Percentiles rank a stretch among this genome's conserved stretches.
Conservation (phyloP, 2,329 filamentous ascomycete species). For the Pseudogymnoascus sp. region DNA sequence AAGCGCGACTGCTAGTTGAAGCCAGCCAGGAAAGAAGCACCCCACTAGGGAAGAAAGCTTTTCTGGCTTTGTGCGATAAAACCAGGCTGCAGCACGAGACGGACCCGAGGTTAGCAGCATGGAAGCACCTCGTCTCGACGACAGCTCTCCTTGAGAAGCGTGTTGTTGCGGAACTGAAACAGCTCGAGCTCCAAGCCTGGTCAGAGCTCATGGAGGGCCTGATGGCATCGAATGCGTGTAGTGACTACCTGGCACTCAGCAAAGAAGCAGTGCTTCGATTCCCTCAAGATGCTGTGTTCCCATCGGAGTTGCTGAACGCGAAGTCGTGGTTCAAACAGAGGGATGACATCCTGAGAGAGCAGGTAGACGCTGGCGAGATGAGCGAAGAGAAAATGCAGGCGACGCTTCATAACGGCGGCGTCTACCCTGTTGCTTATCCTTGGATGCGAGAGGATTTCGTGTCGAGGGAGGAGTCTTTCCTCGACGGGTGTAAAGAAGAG, state of each 20-base stretch:
- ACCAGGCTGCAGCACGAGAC: slow-evolving; percentile 19
- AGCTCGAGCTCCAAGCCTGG: slow-evolving; percentile 23
- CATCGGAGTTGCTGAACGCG: slow-evolving; percentile 20
- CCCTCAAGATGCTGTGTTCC: slow-evolving; percentile 20
- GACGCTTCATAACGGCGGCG: slow-evolving; percentile 19
- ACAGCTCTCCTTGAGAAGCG: slow-evolving; percentile 17
- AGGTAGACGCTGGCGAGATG: slow-evolving; percentile 18
- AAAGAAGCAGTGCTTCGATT: slow-evolving; percentile 20
- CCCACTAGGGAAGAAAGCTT: slow-evolving; percentile 20
- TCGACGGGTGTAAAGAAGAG: slow-evolving; percentile 17
- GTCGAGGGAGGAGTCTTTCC: slow-evolving; percentile 15
- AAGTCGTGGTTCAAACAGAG: slow-evolving; percentile 20
- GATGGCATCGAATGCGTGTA: slow-evolving; percentile 22
- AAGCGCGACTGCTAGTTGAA: slow-evolving; percentile 25
- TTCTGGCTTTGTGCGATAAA: slow-evolving; percentile 22
- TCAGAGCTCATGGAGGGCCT: slow-evolving; percentile 23
- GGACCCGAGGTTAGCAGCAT: slow-evolving; percentile 18
- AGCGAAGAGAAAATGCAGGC: slow-evolving; percentile 15
- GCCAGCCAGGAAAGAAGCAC: slow-evolving; percentile 17
- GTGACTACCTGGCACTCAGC: slow-evolving; percentile 20
- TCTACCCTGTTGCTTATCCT: slow-evolving; percentile 21
- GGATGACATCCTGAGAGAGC: slow-evolving; percentile 15
- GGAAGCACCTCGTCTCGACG: slow-evolving; percentile 17
- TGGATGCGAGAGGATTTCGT: slow-evolving; percentile 20
- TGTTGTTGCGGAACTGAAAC: slow-evolving; percentile 17